Conservation (phyloP, 108 stramenopile species). For the Skeletonema grethae region DNA sequence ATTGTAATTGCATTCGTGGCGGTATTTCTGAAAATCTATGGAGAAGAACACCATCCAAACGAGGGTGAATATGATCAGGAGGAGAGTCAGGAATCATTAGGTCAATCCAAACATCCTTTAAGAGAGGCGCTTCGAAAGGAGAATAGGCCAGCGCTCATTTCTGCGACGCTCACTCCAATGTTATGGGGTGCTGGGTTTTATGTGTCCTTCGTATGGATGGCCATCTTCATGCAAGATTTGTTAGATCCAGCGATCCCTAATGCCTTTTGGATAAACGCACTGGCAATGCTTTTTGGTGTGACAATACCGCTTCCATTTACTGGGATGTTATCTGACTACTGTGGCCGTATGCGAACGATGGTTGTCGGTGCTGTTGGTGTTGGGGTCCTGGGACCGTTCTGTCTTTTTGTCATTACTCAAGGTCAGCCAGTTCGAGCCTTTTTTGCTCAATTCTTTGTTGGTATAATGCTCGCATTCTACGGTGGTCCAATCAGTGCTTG, state of each 20-base stretch:
- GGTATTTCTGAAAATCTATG: slow-evolving; percentile 52
- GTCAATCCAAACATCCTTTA: slow-evolving; percentile 44
- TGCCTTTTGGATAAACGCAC: slow-evolving; percentile 70
- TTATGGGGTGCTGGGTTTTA: slow-evolving; percentile 70
- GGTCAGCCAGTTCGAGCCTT: slow-evolving; percentile 48
- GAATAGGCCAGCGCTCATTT: slow-evolving; percentile 53
- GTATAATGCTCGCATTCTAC: slow-evolving; percentile 54
- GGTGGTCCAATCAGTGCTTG: slow-evolving; percentile 71
- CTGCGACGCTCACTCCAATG: slow-evolving; percentile 63
- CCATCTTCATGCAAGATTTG: slow-evolving; percentile 66
- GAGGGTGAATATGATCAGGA: slow-evolving; percentile 39
- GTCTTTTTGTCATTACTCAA: slow-evolving; percentile 45
- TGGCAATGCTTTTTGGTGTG: slow-evolving; percentile 55
- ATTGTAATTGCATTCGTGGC: slow-evolving; percentile 62
- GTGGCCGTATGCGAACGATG: slow-evolving; percentile 59
- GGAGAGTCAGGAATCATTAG: slow-evolving; percentile 15
- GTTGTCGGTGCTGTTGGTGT: slow-evolving; percentile 41
- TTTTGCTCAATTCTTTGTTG: slow-evolving; percentile 57
- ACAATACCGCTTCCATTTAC: slow-evolving; percentile 55
- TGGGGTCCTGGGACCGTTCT: slow-evolving; percentile 50
- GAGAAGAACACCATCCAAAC: slow-evolving; percentile 56
- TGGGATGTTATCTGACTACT: slow-evolving; percentile 57
- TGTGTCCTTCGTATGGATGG: slow-evolving; percentile 67
- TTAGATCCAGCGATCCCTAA: slow-evolving; percentile 56
- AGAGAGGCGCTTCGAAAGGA: slow-evolving; percentile 53